Percentiles rank a stretch among this genome's conserved stretches.
These are phyloP conservation scores for Uncinocarpus reesii DNA, from an alignment of 2,329 filamentous ascomycete genomes.

Conservation along the genomic window DNA sequence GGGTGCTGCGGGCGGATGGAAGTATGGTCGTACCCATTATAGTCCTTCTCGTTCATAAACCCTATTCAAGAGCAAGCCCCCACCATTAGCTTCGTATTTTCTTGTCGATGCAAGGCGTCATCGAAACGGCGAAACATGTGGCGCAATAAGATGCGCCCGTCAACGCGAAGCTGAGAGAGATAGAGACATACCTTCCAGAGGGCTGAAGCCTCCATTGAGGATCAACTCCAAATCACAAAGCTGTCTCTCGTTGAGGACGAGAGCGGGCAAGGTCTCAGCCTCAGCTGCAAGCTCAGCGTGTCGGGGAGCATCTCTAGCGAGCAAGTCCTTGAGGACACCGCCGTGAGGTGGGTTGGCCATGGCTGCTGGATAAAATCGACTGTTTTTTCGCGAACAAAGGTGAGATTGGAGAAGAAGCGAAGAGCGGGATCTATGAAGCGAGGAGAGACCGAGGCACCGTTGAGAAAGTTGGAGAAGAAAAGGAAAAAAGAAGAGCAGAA, in stretches of 20 bases:
- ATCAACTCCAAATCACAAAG: slow-evolving; percentile 96
- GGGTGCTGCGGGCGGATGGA: too few species aligned
- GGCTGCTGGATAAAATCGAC: background rate
- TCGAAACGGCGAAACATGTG: background rate
- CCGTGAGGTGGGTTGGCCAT: slow-evolving; percentile 60
- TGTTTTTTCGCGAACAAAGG: background rate
- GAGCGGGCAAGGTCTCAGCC: slow-evolving; percentile 73
- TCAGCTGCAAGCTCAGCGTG: slow-evolving; percentile 70
- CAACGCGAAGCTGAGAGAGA: too few species aligned
- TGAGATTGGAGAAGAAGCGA: background rate
- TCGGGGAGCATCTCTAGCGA: slow-evolving; percentile 80
- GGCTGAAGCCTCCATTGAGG: slow-evolving; percentile 94
- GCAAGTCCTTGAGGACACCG: slow-evolving; percentile 93
- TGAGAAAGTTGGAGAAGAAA: background rate
- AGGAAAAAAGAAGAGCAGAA: background rate
- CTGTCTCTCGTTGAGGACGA: slow-evolving; percentile 83
- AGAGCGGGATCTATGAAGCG: background rate
- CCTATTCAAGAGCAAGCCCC: slow-evolving; percentile 42
- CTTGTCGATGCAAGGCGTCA: background rate
- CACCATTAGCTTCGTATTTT: slow-evolving; percentile 18
- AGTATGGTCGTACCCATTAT: slow-evolving; percentile 63
- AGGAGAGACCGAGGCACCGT: background rate
- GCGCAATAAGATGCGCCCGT: too few species aligned
- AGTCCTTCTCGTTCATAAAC: slow-evolving; percentile 96
- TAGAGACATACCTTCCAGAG: slow-evolving; percentile 71